These are phyloP conservation scores for Neurospora sp. DNA, from an alignment of 2,329 filamentous ascomycete genomes.

Conservation along the genomic window DNA sequence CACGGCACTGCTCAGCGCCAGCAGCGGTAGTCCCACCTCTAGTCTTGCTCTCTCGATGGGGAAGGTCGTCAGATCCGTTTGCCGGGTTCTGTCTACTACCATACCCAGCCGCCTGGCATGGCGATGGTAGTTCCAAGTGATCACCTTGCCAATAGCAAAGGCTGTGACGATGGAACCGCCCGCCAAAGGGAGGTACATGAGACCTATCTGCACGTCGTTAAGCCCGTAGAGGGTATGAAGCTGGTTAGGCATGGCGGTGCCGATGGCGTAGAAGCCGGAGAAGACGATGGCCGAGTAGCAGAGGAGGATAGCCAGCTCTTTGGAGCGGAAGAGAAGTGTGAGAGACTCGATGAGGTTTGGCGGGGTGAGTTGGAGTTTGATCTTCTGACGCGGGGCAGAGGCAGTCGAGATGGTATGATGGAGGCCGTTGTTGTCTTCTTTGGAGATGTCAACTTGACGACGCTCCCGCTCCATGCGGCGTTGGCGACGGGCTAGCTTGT, in stretches of 20 bases:
- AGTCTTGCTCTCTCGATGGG: conserved; percentile 43
- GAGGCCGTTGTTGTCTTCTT: neutral
- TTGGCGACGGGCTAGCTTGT: neutral
- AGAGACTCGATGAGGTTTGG: conserved; percentile 76
- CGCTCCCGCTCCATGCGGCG: neutral
- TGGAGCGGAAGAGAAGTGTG: conserved; percentile 63
- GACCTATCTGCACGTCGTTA: conserved; percentile 43
- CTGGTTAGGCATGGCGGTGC: conserved; percentile 33
- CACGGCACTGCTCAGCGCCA: conserved; percentile 37
- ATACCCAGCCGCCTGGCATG: conserved; percentile 46
- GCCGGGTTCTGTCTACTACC: conserved; percentile 41
- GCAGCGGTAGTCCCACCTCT: conserved; percentile 39
- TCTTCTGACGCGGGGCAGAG: neutral
- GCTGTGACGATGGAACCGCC: conserved; percentile 38
- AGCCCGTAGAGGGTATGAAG: conserved; percentile 47
- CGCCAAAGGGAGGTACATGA: conserved; percentile 44
- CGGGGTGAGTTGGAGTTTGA: neutral
- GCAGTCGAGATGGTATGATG: neutral
- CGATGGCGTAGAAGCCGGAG: conserved; percentile 39
- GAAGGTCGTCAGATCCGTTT: conserved; percentile 37
- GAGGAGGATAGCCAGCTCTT: conserved; percentile 56
- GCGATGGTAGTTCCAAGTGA: conserved; percentile 60
- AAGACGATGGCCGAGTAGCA: conserved; percentile 35
- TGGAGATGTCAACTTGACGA: neutral
- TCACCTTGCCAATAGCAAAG: conserved; percentile 38